Evolutionary conservation across 495 filamentous ascomycete genomes (phyloP).

Genomic region (Penicillium pancosmium): DNA sequence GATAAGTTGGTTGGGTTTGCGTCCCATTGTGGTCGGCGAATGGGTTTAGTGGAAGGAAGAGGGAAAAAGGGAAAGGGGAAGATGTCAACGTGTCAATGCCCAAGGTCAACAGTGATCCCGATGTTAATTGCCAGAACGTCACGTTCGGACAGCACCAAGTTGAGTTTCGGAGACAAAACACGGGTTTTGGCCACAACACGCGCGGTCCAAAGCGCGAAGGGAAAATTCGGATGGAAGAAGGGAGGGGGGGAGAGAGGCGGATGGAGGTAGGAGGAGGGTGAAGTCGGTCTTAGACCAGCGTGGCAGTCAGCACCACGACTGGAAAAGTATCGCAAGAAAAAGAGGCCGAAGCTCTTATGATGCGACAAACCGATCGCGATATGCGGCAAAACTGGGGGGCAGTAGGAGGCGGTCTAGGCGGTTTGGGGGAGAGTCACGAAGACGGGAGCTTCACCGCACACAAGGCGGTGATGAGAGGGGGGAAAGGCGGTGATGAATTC

Average conservation of each 20-base stretch:
- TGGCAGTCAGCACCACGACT: constrained; percentile 1
- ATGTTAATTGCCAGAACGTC: constrained; percentile 1
- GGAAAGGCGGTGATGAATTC: constrained; percentile 39
- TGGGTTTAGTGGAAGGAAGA: not conserved
- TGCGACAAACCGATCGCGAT: constrained; percentile 6
- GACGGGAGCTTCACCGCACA: constrained; percentile 47
- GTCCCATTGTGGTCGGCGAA: constrained; percentile 60
- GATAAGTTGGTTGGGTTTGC: constrained; percentile 80
- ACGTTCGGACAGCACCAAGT: constrained; percentile 2
- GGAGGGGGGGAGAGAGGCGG: not conserved
- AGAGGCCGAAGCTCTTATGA: not conserved
- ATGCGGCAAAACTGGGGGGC: constrained; percentile 44
- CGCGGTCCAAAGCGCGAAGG: not conserved
- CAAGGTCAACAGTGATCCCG: not conserved
- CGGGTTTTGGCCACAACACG: not conserved
- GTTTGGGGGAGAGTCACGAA: constrained; percentile 24
- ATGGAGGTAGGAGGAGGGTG: not conserved
- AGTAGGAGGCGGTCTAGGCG: constrained; percentile 47
- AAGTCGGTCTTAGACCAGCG: not conserved
- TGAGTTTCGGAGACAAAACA: not conserved
- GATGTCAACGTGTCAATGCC: constrained; percentile 3
- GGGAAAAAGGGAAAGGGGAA: not conserved
- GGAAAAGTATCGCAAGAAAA: not conserved
- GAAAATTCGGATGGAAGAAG: not conserved
- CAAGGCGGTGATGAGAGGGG: constrained; percentile 46